These are phyloP conservation scores for Cladosporium sp. DNA, from an alignment of 2,329 filamentous ascomycete genomes.

Conservation along the genomic window DNA sequence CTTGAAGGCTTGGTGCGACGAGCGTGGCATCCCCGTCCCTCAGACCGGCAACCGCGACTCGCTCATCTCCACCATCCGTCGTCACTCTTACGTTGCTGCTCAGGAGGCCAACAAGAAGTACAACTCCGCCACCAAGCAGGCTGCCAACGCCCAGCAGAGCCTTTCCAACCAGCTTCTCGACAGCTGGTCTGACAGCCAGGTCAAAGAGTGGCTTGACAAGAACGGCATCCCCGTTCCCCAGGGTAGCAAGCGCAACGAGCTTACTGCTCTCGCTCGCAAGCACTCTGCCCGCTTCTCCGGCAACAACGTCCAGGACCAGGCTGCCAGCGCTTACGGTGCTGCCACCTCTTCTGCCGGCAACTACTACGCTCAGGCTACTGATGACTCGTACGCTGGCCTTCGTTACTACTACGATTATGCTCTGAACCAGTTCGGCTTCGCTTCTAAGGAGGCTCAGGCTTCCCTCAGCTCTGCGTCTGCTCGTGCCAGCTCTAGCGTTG, in stretches of 20 bases:
- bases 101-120: conserved; percentile 56
- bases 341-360: conserved; percentile 64
- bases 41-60: conserved; percentile 84
- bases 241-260: conserved; percentile 85
- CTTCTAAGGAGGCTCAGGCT: conserved; percentile 39
- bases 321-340: conserved; percentile 44
- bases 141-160: conserved; percentile 64
- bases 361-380: conserved; percentile 73
- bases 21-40: conserved; percentile 79
- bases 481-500: conserved; percentile 26
- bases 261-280: conserved; percentile 86
- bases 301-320: conserved; percentile 57
- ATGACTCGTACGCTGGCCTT: conserved; percentile 51
- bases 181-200: conserved; percentile 82
- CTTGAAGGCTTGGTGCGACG: conserved; percentile 89
- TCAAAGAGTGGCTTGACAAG: conserved; percentile 93
- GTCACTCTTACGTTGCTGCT: conserved; percentile 68
- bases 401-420: conserved; percentile 44
- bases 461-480: conserved; percentile 38
- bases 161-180: conserved; percentile 83
- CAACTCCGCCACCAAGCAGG: conserved; percentile 60
- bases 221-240: conserved; percentile 88
- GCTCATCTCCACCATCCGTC: conserved; percentile 83
- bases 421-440: conserved; percentile 48
- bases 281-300: conserved; percentile 70